Base-by-base conservation (phyloP, 352 stramenopile genomes). In the Phytophthora hibernalis region DNA sequence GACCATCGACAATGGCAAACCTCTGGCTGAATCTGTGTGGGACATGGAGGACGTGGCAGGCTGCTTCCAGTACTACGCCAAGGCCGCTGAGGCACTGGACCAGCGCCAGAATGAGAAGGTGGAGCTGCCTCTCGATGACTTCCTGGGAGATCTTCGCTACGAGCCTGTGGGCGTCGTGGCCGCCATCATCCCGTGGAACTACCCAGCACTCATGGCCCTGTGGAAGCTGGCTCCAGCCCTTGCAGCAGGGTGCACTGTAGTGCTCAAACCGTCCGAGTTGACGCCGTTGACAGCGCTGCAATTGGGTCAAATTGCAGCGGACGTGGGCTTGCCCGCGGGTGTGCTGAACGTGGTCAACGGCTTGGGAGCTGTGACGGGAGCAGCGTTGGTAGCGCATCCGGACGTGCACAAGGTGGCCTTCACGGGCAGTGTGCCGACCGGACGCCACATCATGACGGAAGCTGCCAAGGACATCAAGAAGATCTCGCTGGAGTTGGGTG, bases 211-310 rank as follows among this genome's bases (percentile, higher is more conserved):
- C 16, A 90, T 92, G 83, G 78, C 80, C 16, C 57, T 88, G 15
- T 90, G 83, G 81, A 92, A 92, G 68, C 67, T 96, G 16, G 90
- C 91, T 6, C 90, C 91, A 6, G 95, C 95, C 4, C 74, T 99
- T 22, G 87, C 92, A 11, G 92, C 92, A 1, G 97, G 97, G 13
- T 99, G 96, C 78, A 98, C 96, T 82, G 67, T 71, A 13, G 67
- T 75, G 31, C 61, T 75, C 12, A 75, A 75, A 20, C 67, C 67
- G 0, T 68, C 92, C 11, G 97, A 98, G 58, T 64, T 98, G 21
- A 99, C 97, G 16, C 97, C 97, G 53, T 61, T 98, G n/a, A 87
- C 74, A 8, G 85, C 85, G n/a, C 65, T 97, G 30, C 77, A 90
- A 37, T 62, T 98, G 18, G 90, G 72, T 0, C 69, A 83, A 10